phyloP scores from a whole-genome alignment of 1,284 basidiomycete genomes.

The Grifola frondosa region DNA sequence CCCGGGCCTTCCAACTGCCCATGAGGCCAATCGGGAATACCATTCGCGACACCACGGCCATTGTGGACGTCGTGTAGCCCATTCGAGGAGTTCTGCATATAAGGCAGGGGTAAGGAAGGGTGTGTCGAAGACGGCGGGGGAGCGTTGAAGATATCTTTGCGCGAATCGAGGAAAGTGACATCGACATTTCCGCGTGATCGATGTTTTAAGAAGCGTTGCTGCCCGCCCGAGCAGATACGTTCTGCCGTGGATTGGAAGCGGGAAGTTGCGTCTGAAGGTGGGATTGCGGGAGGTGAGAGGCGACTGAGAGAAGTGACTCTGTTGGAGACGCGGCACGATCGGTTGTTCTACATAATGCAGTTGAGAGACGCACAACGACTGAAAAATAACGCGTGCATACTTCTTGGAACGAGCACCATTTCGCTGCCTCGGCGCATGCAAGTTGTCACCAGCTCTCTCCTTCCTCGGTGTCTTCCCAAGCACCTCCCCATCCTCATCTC shows the following conservation, averaged over 20 bases:
- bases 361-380: background rate
- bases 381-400: constrained; percentile 37
- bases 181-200: constrained; percentile 22
- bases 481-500: constrained; percentile 61
- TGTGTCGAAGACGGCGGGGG: constrained; percentile 42
- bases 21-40: constrained; percentile 40
- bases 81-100: constrained; percentile 18
- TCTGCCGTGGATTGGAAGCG: constrained; percentile 20
- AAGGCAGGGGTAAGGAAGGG: constrained; percentile 43
- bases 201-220: constrained; percentile 25
- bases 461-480: constrained; percentile 42
- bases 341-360: constrained; percentile 30
- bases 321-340: constrained; percentile 69
- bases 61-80: constrained; percentile 14
- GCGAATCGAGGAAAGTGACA: constrained; percentile 17
- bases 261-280: constrained; percentile 7
- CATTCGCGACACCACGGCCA: constrained; percentile 19
- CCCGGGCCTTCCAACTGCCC: constrained; percentile 73
- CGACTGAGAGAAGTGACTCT: constrained; percentile 68
- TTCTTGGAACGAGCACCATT: constrained; percentile 56
- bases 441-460: constrained; percentile 37
- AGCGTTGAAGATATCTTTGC: constrained; percentile 35
- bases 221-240: constrained; percentile 19
- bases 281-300: constrained; percentile 46
- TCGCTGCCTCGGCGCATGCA: constrained; percentile 45